Base-by-base conservation (phyloP, 1,139 yeast genomes). In the Nakaseomyces uthaithaninus region DNA sequence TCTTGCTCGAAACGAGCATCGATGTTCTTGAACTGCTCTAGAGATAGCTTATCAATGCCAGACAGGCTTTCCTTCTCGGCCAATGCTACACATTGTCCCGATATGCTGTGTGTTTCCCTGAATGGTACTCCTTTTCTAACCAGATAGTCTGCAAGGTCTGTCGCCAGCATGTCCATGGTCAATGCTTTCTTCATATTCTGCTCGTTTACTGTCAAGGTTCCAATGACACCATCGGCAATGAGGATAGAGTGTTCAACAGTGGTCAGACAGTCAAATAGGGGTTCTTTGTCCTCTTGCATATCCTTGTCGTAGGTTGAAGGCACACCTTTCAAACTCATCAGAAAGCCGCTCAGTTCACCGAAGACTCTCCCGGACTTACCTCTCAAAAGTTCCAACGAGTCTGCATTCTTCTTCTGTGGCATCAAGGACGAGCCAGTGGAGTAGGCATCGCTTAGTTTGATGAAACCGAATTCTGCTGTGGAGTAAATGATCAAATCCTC, bases 361-460 rank as follows among this genome's bases (percentile, higher is more conserved):
- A 91, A 89, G 15, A 87, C 95, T 63, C 99, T 80, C 41, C 99
- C 99, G 15, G 94, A 80, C 67, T 91, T 91, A 44, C 99, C 99
- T 66, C 99, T 77, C 59, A 93, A 73, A 49, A 91, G 71, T 67
- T 91, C 99, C 52, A 91, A 71, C 28, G 95, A 84, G 62, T 91
- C 99, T 3, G 98, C 96, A 67, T 91, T 91, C 67, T 91, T 93
- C 77, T 91, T 91, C 65, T 93, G 98, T 19, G 99, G 99, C 99
- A 91, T 91, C 60, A 91, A 73, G 33, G 96, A 86, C 5, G 96
- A 86, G 8, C 99, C 99, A 9, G 99, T 91, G 2, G 98, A 91
- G 67, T 91, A 91, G 23, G 98, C 98, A 62, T 91, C 99, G 10
- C 96, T 93, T 44, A 89, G 74, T 62, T 85, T 78, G 50, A 91